Percentiles rank a stretch among this genome's conserved stretches.
These are phyloP conservation scores for Fusarium cicatricum DNA, from an alignment of 2,329 filamentous ascomycete species.

Conservation along the genomic window DNA sequence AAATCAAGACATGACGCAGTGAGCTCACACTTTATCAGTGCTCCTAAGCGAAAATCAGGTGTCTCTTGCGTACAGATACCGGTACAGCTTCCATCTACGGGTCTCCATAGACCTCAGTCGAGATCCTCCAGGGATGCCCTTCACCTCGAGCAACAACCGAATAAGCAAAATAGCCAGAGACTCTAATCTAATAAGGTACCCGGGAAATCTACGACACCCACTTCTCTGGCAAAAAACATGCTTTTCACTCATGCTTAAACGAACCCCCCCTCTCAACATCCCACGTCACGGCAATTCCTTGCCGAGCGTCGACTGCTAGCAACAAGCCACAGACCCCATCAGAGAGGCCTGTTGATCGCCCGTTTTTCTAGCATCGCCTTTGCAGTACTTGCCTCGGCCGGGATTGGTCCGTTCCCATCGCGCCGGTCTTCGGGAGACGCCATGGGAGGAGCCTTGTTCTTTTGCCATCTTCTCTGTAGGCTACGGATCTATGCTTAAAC, in stretches of 20 bases:
- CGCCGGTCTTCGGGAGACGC: constrained; percentile 6
- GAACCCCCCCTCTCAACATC: constrained; percentile 14
- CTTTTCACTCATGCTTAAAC: constrained; percentile 18
- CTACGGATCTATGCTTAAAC: neutral
- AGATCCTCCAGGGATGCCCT: neutral
- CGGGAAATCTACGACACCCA: constrained; percentile 13
- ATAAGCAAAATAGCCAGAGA: constrained; percentile 7
- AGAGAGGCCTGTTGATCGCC: constrained; percentile 19
- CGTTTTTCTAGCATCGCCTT: constrained; percentile 9
- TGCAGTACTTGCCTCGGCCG: neutral
- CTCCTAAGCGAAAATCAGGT: neutral
- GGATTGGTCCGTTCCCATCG: neutral
- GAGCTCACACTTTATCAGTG: neutral
- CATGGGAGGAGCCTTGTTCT: neutral
- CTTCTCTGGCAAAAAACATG: neutral
- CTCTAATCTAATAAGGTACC: too few species aligned
- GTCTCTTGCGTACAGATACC: neutral
- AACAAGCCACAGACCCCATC: constrained; percentile 31
- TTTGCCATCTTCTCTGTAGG: constrained; percentile 1
- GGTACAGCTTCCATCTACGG: too few species aligned
- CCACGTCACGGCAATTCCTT: constrained; percentile 40
- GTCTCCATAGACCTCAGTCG: constrained; percentile 5
- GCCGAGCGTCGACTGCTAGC: constrained; percentile 32
- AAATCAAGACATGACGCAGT: neutral
- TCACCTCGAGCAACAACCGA: neutral